Evolutionary conservation across 2,329 filamentous ascomycete species (phyloP).

Genomic region (Pezicula rhizophila): DNA sequence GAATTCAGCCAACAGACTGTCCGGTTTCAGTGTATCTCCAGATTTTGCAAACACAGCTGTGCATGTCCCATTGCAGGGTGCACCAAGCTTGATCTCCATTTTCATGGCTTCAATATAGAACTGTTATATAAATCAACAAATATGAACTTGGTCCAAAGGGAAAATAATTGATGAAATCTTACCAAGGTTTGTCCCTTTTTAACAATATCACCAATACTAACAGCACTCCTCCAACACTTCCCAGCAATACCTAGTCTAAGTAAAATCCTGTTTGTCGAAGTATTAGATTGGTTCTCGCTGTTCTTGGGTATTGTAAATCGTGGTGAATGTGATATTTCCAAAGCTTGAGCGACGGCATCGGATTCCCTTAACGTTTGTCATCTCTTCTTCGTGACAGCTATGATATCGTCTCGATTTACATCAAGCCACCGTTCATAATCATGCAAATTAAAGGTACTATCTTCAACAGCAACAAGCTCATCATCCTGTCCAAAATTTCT

Average conservation of each 20-base stretch:
- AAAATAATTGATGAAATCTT: background rate
- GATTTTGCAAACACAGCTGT: background rate
- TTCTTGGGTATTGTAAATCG: constrained; percentile 32
- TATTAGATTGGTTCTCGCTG: constrained; percentile 30
- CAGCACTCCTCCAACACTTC: constrained; percentile 41
- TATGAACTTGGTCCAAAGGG: background rate
- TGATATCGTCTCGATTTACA: constrained; percentile 12
- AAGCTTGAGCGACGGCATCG: constrained; percentile 32
- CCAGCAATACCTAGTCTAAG: constrained; percentile 37
- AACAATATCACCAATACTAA: constrained; percentile 42
- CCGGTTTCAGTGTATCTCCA: background rate
- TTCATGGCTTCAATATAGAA: constrained; percentile 60
- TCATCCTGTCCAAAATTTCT: constrained; percentile 12
- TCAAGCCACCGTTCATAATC: constrained; percentile 29
- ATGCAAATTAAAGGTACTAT: constrained; percentile 25
- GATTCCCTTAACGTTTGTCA: constrained; percentile 14
- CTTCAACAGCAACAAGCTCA: constrained; percentile 22
- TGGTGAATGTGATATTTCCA: constrained; percentile 37
- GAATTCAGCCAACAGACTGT: background rate
- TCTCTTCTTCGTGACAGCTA: background rate
- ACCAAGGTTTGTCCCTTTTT: constrained; percentile 36
- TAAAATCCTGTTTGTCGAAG: constrained; percentile 35
- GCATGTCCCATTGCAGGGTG: constrained; percentile 13
- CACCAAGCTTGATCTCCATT: constrained; percentile 57
- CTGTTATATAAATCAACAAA: constrained; percentile 26